Evolutionary conservation across 73 alveolate species (phyloP), one percentile per base, ranked within the genome.

Genomic region (Tetrahymena malaccensis): DNA sequence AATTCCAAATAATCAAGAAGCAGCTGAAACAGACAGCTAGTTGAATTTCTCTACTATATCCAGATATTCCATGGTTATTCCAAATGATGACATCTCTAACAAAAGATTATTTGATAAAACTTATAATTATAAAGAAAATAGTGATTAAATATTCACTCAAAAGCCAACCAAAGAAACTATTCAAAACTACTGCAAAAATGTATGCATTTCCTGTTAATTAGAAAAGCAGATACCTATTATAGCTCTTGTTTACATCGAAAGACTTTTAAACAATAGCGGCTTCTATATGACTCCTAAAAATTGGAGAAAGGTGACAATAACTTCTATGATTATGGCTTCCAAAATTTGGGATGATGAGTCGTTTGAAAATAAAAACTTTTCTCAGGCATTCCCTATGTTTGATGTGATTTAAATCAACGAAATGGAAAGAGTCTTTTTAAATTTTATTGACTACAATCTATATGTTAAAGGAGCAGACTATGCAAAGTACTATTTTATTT

Each of bases 311-410:
- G 97, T 99, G 38, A 96, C 99, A 34, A 94, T 99, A 93, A 98
- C 98, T 15, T 96, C 99, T 21, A 96, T 99, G 97, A 98, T 99
- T 85, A 95, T 99, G 44, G 99, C 99, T 34, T 97, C 99, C 31
- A 99, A 99, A 94, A 98, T 99, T 34, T 99, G 99, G 99, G 99
- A 99, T 94, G 99, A 99, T 96, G 99, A 99, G 94, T 99, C 99
- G 21, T 98, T 99, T 93, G 99, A 99, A 96, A 99, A 99, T 96
- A 97, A 97, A 27, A 99, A 99, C 94, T 99, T 99, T 97, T 99
- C 99, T 3, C 98, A 99, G 95, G 99, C 98, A 40, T 99, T 99
- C 97, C 98, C 99, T 22, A 98, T 98, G 93, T 98, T 97, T 95
- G 97, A 98, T 37, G 97, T 99, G 35, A 96, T 97, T 93, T 99